phyloP scores from a whole-genome alignment of 176 grass and related monocot species.

The Musa acuminata region DNA sequence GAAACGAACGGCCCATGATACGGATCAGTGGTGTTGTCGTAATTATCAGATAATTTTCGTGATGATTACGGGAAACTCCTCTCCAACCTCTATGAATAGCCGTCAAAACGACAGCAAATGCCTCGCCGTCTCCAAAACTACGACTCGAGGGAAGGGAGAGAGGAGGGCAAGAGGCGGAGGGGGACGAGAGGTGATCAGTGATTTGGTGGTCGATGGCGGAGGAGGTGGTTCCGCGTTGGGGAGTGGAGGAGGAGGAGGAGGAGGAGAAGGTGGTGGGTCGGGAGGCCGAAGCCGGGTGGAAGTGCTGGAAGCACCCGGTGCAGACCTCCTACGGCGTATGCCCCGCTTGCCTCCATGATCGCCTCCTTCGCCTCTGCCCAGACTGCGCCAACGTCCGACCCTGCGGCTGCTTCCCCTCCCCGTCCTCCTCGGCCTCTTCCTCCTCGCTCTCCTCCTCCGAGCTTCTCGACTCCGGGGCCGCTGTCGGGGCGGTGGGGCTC shows the following conservation, averaged over 20 bases:
- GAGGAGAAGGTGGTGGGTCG: background rate
- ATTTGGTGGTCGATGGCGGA: too few species aligned
- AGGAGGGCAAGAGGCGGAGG: too few species aligned
- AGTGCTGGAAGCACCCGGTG: conserved; percentile 52
- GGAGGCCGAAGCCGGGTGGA: conserved; percentile 23
- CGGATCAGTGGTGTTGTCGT: too few species aligned
- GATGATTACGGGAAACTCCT: too few species aligned
- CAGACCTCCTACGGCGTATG: conserved; percentile 51
- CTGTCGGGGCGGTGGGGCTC: conserved; percentile 20
- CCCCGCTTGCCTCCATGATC: conserved; percentile 60
- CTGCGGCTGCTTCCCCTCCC: conserved; percentile 22
- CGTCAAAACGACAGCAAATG: too few species aligned
- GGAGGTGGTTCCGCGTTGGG: background rate
- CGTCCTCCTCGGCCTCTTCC: conserved; percentile 17
- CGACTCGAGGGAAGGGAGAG: too few species aligned
- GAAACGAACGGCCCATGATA: too few species aligned
- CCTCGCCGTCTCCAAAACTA: too few species aligned
- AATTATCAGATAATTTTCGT: too few species aligned
- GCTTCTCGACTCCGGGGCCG: background rate
- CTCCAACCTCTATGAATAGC: too few species aligned
- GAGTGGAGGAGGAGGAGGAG: conserved; percentile 21
- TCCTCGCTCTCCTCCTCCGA: background rate
- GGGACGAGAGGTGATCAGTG: too few species aligned
- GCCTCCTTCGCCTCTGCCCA: conserved; percentile 66
- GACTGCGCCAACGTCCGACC: conserved; percentile 56